Conservation (phyloP, 2,329 filamentous ascomycete species). For the Fusarium abutilonis region DNA sequence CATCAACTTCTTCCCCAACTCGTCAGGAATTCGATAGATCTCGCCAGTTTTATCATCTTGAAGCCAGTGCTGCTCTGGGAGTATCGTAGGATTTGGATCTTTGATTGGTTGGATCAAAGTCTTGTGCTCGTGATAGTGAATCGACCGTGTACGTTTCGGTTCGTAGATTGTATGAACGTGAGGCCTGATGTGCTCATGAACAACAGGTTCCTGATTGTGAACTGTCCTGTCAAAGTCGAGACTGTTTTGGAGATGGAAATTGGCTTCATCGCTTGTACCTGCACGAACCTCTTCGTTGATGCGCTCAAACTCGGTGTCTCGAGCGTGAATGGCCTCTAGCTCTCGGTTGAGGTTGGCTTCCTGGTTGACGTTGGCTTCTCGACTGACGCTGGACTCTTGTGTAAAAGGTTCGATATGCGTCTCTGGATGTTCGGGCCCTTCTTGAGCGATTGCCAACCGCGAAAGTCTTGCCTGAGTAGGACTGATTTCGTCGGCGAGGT, state of each 20-base stretch:
- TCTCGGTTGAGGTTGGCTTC: conserved; percentile 9
- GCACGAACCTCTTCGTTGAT: conserved; percentile 24
- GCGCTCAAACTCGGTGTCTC: conserved; percentile 21
- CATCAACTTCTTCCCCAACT: conserved; percentile 29
- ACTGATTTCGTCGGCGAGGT: background rate
- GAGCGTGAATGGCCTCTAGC: conserved; percentile 4
- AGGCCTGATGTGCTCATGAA: conserved; percentile 32
- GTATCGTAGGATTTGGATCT: conserved; percentile 35
- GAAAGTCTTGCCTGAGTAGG: conserved; percentile 13
- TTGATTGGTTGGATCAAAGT: conserved; percentile 40
- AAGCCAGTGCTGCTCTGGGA: conserved; percentile 40
- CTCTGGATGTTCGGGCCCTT: conserved; percentile 5
- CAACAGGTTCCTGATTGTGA: conserved; percentile 26
- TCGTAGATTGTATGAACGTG: conserved; percentile 40
- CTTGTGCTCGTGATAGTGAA: conserved; percentile 40
- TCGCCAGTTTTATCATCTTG: conserved; percentile 41
- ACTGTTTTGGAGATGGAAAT: conserved; percentile 27
- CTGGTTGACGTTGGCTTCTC: conserved; percentile 5
- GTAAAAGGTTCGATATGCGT: conserved; percentile 6
- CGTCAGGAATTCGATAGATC: conserved; percentile 42
- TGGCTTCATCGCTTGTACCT: conserved; percentile 10
- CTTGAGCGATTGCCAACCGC: conserved; percentile 13
- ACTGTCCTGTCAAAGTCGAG: conserved; percentile 37
- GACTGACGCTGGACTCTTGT: conserved; percentile 16
- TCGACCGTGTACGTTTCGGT: conserved; percentile 35